A percentile compares a stretch with the other conserved stretches of the same genome.
These are phyloP conservation scores for Abrus pulchellus DNA, from an alignment of 306 rosid species.

Conservation along the genomic window DNA sequence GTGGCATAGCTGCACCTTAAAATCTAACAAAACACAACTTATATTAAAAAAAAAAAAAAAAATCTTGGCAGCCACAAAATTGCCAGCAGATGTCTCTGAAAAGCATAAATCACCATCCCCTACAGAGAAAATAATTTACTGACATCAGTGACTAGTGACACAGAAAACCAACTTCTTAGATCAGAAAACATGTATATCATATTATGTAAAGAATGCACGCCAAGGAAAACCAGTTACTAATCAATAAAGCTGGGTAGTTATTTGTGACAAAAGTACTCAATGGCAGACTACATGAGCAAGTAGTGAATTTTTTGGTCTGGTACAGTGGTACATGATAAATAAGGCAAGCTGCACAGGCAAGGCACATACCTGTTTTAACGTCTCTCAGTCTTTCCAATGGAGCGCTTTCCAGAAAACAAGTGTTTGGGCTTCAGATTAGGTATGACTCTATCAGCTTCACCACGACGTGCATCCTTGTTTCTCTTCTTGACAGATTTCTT, in stretches of 20 bases:
- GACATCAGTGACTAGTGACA: background rate
- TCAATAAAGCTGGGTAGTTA: background rate
- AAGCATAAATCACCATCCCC: slow-evolving; percentile 28
- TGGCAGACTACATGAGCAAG: background rate
- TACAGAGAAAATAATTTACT: slow-evolving; percentile 40
- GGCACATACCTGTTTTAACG: slow-evolving; percentile 62
- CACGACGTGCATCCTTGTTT: slow-evolving; percentile 84
- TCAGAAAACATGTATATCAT: slow-evolving; percentile 23
- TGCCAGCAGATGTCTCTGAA: background rate
- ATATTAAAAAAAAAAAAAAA: background rate
- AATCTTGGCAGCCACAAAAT: slow-evolving; percentile 1
- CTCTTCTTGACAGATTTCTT: slow-evolving; percentile 76
- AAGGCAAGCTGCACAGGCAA: slow-evolving; percentile 2
- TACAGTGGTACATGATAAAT: background rate
- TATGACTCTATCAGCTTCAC: slow-evolving; percentile 94
- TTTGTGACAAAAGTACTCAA: background rate
- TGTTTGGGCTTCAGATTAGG: slow-evolving; percentile 83
- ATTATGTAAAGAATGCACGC: background rate
- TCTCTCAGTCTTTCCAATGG: slow-evolving; percentile 75
- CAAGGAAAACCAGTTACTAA: slow-evolving; percentile 21
- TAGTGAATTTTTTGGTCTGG: background rate
- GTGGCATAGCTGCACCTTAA: background rate
- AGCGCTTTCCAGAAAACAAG: slow-evolving; percentile 83
- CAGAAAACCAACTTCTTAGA: slow-evolving; percentile 1
- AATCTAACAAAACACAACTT: slow-evolving; percentile 19